Evolutionary conservation across 352 stramenopile species (phyloP).

Genomic region (Aphanomyces cochlioides): DNA sequence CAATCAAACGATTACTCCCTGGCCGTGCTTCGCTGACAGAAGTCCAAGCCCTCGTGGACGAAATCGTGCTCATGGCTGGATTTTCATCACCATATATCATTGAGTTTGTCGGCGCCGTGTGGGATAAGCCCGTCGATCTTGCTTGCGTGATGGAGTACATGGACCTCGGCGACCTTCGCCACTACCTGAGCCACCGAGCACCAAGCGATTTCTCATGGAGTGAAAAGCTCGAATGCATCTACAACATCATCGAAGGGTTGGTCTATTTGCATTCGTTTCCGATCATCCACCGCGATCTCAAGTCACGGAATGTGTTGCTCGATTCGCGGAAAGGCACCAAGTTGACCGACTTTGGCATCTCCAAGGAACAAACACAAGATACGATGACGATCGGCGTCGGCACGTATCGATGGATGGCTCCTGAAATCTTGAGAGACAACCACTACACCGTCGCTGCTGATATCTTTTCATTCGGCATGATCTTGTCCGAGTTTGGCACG

Average conservation of each 20-base stretch:
- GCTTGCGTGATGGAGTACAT: slow-evolving; percentile 52
- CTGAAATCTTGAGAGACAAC: slow-evolving; percentile 29
- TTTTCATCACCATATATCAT: slow-evolving; percentile 57
- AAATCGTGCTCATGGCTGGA: slow-evolving; percentile 49
- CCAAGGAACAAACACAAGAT: slow-evolving; percentile 35
- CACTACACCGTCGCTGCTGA: slow-evolving; percentile 27
- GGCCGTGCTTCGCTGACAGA: neutral
- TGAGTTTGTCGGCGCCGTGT: slow-evolving; percentile 48
- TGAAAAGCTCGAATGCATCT: slow-evolving; percentile 35
- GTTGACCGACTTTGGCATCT: slow-evolving; percentile 48
- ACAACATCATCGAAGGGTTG: slow-evolving; percentile 41
- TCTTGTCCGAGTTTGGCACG: slow-evolving; percentile 13
- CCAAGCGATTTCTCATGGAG: slow-evolving; percentile 7
- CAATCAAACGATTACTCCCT: slow-evolving; percentile 21
- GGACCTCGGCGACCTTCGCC: slow-evolving; percentile 45
- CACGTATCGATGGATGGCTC: slow-evolving; percentile 27
- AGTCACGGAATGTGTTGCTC: slow-evolving; percentile 49
- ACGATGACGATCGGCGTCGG: slow-evolving; percentile 30
- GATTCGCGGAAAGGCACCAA: slow-evolving; percentile 37
- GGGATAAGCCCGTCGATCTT: slow-evolving; percentile 46
- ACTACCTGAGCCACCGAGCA: slow-evolving; percentile 40
- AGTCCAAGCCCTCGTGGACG: slow-evolving; percentile 48
- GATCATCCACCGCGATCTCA: slow-evolving; percentile 44
- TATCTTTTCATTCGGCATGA: slow-evolving; percentile 26
- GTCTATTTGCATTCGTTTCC: slow-evolving; percentile 46